Evolutionary conservation across 106 monocot genomes (phyloP), one percentile per base, ranked within the genome.

Genomic region (Agapanthus africanus): DNA sequence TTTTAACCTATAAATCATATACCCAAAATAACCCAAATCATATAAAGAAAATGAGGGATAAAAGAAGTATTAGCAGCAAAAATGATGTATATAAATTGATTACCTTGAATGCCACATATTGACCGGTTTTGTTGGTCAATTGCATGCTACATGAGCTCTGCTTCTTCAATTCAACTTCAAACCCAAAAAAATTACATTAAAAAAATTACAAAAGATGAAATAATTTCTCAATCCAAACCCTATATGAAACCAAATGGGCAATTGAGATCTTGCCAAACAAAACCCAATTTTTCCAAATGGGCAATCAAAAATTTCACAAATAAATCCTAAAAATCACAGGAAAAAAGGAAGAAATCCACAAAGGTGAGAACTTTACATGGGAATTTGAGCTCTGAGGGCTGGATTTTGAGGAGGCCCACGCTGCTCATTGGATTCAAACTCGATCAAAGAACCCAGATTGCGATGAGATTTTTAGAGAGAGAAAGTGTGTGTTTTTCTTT

Each of bases 91-190:
- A 41, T 7, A 50, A 50, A 18, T 50, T 25, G n/a, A 23, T 61
- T 67, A 88, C 88, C 84, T 88, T 88, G 70, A 81, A 88, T 4
- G 88, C 88, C 21, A 88, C 81, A 57, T 73, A 63, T 18, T 79
- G 75, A 38, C 84, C 81, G 7, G 73, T 84, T 63, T 73, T 81
- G 70, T 88, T 88, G 40, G 76, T 70, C 35, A 88, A 32, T 57
- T 76, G 84, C 61, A 88, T 73, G 22, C 80, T 72, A 52, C 88
- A 81, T 11, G 88, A 76, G 78, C 81, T 88, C 69, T 81, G 84
- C 80, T 79, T 88, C 72, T 76, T 81, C 61, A 79, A 44, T 42
- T 88, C 84, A 59, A 84, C 88, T 88, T 71, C 72, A 54, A 1
- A 14, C 5, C 22, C n/a, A 52, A 52, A 2, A n/a, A 19, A 52